Base-by-base conservation (phyloP, 441 rosid genomes). In the Jatropha multifida region DNA sequence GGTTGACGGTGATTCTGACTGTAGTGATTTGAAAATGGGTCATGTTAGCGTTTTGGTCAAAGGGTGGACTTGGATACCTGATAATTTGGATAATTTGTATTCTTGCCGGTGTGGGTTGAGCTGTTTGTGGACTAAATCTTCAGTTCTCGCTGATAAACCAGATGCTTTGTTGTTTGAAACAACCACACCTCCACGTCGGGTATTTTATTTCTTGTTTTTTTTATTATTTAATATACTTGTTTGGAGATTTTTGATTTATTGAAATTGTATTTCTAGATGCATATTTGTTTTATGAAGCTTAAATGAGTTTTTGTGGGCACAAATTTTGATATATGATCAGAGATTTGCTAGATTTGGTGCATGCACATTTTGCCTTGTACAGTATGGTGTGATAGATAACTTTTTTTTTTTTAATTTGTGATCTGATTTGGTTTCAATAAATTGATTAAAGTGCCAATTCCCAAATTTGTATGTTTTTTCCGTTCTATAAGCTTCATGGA, bases 1-100 rank as follows among this genome's bases (percentile, higher is more conserved):
- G 46, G 56, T 41, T 58, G 83, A 81, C 38, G 86, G 78, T 1
- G 87, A 80, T 61, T 80, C 74, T 65, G 84, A 76, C 69, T 94
- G 98, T 71, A 69, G 74, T 64, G 83, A 77, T 73, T 83, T 87
- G 83, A 88, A 87, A 76, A 85, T 89, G 90, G 81, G 78, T 0
- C 88, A 91, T 51, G 98, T 89, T 58, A 88, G 81, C 55, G 89
- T 93, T 66, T 83, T 90, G 90, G 94, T 94, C 32, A 91, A 93
- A 81, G 89, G 97, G 64, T 94, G 99, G 99, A 94, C 97, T 80
- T 94, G 98, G 98, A 81, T 95, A 84, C 99, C 98, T 7, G 94
- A 93, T 84, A 91, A 92, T 88, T 81, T 95, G 90, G 97, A 91
- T 62, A 95, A 90, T 84, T 72, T 93, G 80, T 95, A 93, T 74